Evolutionary conservation across 345 rosid species (phyloP).

Genomic region (Citrus unshiu): DNA sequence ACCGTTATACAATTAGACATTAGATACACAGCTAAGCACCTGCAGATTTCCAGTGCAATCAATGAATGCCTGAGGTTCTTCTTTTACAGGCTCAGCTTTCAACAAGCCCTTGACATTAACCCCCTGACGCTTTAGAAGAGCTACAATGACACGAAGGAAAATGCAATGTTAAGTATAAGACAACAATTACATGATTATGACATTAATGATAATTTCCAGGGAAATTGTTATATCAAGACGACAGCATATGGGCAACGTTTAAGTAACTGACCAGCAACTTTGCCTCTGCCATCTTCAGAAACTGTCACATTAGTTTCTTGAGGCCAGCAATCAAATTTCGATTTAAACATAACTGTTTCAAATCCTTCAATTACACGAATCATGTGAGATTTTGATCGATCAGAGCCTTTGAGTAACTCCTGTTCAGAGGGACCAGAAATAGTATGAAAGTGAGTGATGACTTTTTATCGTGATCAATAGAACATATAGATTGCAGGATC

Average conservation of each 20-base stretch:
- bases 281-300: slow-evolving; percentile 96
- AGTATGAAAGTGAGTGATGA: slow-evolving; percentile 5
- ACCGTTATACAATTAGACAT: slow-evolving; percentile 2
- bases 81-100: slow-evolving; percentile 74
- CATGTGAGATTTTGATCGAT: slow-evolving; percentile 57
- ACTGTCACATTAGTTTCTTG: slow-evolving; percentile 53
- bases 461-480: slow-evolving; percentile 1
- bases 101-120: slow-evolving; percentile 84
- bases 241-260: slow-evolving; percentile 5
- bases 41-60: slow-evolving; percentile 94
- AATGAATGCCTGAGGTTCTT: slow-evolving; percentile 80
- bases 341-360: slow-evolving; percentile 88
- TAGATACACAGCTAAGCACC: slow-evolving; percentile 35
- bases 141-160: slow-evolving; percentile 34
- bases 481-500: slow-evolving; percentile 10
- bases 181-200: not conserved
- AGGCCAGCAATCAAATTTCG: slow-evolving; percentile 94
- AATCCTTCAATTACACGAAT: slow-evolving; percentile 92
- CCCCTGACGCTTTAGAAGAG: slow-evolving; percentile 90
- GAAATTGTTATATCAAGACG: slow-evolving; percentile 1
- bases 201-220: not conserved
- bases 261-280: slow-evolving; percentile 79
- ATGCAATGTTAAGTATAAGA: slow-evolving; percentile 8
- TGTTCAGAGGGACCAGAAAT: slow-evolving; percentile 27
- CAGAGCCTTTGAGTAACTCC: slow-evolving; percentile 60